phyloP scores from a whole-genome alignment of 768 basidiomycete genomes.

The Mycena leptocephala region DNA sequence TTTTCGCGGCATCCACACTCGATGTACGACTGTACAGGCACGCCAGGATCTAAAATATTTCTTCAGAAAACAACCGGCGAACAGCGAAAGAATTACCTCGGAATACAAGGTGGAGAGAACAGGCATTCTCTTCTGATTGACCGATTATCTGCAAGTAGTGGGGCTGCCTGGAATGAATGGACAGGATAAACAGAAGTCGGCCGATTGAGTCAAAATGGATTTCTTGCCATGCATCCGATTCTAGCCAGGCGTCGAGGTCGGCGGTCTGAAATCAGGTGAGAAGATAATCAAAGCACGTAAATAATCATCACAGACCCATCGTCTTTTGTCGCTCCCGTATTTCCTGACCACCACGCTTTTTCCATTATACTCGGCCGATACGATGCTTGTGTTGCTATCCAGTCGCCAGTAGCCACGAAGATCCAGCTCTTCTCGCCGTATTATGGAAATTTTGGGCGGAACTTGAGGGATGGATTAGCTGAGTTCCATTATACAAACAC shows the following conservation, averaged over 20 bases:
- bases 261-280: not conserved
- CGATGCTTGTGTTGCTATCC: not conserved
- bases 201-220: not conserved
- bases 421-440: conserved; percentile 22
- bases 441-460: not conserved
- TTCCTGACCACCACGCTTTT: conserved; percentile 2
- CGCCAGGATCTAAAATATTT: not conserved
- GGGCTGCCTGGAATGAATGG: not conserved
- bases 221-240: not conserved
- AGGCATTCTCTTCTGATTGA: conserved; percentile 15
- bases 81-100: not conserved
- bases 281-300: no score
- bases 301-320: conserved; percentile 1
- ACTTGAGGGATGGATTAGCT: not conserved
- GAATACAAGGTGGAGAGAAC: conserved; percentile 5
- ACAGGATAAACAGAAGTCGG: not conserved
- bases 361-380: conserved; percentile 2
- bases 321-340: conserved; percentile 2
- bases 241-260: conserved; percentile 13
- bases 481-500: not conserved
- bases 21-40: conserved; percentile 12
- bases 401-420: not conserved
- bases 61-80: not conserved
- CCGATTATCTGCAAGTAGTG: conserved; percentile 21
- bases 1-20: not conserved